Base-by-base conservation (phyloP, 306 rosid species). In the Cicer pinnatifidum region DNA sequence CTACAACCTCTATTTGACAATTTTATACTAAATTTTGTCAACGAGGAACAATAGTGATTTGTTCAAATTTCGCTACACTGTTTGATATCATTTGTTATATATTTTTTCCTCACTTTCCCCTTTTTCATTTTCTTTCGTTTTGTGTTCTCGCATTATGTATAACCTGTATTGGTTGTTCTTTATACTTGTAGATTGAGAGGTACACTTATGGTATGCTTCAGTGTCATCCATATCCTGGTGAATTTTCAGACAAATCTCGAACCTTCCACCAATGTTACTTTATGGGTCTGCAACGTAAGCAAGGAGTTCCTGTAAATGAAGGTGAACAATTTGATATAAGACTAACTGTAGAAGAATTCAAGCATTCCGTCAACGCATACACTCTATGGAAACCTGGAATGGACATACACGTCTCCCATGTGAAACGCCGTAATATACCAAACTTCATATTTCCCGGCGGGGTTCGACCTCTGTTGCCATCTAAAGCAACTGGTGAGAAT, bases 161-260 rank as follows among this genome's bases (percentile, higher is more conserved):
- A 40, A 60, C 46, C 78, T 84, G 16, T 45, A 50, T 43, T 66
- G 60, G 35, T 20, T 72, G 23, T 65, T 57, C 47, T 75, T 13
- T 84, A 53, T 65, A 57, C 82, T 60, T 79, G 20, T 87, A 94
- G 97, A 83, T 94, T 70, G 99, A 94, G 87, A 83, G 85, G 84
- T 69, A 91, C 82, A 88, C 96, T 1, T 84, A 53, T 57, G 85
- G 86, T 54, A 83, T 79, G 96, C 97, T 94, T 80, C 97, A 91
- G 78, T 88, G 99, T 79, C 99, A 91, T 76, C 99, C 99, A 28
- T 85, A 94, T 77, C 99, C 99, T 13, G 91, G 87, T 43, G 95
- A 87, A 23, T 94, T 89, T 87, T 73, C 95, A 51, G 96, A 91
- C 79, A 88, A 78, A 44, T 86, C 89, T 65, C 88, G 72, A 81